Evolutionary conservation across 495 filamentous ascomycete species (phyloP).

Genomic region (Hyphodiscus hymeniophilus): DNA sequence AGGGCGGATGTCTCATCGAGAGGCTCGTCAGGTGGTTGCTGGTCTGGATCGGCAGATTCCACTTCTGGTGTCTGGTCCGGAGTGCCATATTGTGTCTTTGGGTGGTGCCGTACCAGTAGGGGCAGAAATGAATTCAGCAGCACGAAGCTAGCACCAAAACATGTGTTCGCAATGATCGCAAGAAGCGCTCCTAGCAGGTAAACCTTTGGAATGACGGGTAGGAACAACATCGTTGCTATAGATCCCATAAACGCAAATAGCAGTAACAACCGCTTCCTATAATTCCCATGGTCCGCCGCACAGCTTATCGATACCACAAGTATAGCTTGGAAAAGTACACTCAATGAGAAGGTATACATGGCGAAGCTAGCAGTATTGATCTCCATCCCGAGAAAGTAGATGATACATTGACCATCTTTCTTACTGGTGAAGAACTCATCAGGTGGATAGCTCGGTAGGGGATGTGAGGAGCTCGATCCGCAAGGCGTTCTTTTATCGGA

Average conservation of each 20-base stretch:
- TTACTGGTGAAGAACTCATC: constrained; percentile 10
- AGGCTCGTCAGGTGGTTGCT: constrained; percentile 22
- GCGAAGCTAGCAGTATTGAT: constrained; percentile 97
- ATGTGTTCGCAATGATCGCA: constrained; percentile 85
- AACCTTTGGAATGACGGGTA: constrained; percentile 61
- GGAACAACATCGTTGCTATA: constrained; percentile 78
- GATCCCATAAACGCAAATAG: constrained; percentile 76
- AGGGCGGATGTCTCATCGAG: constrained; percentile 34
- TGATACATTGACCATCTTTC: constrained; percentile 62
- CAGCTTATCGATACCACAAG: constrained; percentile 93
- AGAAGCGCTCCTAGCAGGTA: constrained; percentile 76
- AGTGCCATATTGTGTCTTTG: constrained; percentile 32
- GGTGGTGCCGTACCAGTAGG: constrained; percentile 71
- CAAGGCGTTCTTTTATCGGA: constrained; percentile 69
- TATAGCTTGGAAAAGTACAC: constrained; percentile 79
- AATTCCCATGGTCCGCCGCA: constrained; percentile 90
- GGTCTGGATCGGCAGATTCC: constrained; percentile 8
- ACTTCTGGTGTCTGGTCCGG: constrained; percentile 28
- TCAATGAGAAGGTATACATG: constrained; percentile 95
- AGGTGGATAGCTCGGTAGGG: background rate
- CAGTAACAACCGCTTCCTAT: constrained; percentile 80
- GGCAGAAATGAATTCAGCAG: constrained; percentile 79
- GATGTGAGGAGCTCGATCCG: constrained; percentile 29
- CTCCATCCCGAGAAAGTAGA: constrained; percentile 72
- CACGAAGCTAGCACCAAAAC: constrained; percentile 80